Base-by-base conservation (phyloP, 768 basidiomycete species). In the Leccinum uliginosum region DNA sequence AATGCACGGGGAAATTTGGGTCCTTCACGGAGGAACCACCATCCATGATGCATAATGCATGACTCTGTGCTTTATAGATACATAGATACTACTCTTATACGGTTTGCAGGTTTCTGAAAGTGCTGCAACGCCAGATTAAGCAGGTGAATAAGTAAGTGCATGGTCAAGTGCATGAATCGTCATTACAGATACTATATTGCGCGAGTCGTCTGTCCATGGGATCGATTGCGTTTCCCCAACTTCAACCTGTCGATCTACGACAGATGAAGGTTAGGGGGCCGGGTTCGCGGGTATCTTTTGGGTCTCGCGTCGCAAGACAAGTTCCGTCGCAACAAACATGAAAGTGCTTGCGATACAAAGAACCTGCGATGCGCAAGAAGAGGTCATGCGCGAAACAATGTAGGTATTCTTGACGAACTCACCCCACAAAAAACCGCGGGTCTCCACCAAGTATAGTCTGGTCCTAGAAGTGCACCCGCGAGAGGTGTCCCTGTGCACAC, bases 361-460 rank as follows among this genome's bases (percentile, higher is more conserved):
- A 51, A 55, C 58, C 65, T 68, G 26, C 9, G 19, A 44, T n/a
- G 43, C 5, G 45, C 32, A 6, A 34, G 32, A 38, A 38, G 43
- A 23, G 19, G 30, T 62, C 55, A 64, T 51, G 23, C 4, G 27
- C n/a, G 30, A 38, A 24, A 45, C 6, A 34, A 43, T 45, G 8
- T 23, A 46, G n/a, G 3, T n/a, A 19, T 50, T 21, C 5, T 15
- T 48, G 21, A 48, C 32, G 45, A 15, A 49, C 64, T 57, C 59
- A 75, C 70, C 54, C 81, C 83, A 38, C 78, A 73, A 59, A 83
- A 81, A 19, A 83, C 56, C 8, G 77, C 76, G 4, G 83, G 80
- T 47, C 74, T 72, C 80, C 81, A 84, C 84, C 84, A 86, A 2
- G 68, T 57, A 55, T 79, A 83, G 7, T 72, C 63, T n/a, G 73